These are phyloP conservation scores for Colletotrichum brevisporum DNA, from an alignment of 2,329 filamentous ascomycete genomes.

Conservation along the genomic window DNA sequence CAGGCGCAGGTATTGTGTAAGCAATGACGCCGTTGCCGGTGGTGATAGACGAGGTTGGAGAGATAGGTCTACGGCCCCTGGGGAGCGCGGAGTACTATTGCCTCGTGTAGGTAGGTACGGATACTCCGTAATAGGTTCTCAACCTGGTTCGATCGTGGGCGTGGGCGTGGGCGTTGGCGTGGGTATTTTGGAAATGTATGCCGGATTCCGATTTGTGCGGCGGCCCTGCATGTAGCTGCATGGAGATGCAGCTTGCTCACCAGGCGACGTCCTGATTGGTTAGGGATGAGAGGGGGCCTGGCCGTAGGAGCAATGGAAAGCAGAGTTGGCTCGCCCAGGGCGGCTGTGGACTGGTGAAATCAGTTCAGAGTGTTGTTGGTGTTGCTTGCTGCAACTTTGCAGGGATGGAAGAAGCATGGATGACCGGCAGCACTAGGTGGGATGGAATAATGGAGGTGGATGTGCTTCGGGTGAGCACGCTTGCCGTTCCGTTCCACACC, in stretches of 20 bases:
- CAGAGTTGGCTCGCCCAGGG: conserved; percentile 9
- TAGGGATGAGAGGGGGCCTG: conserved; percentile 1
- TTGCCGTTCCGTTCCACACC: too few species aligned
- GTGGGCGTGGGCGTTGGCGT: conserved; percentile 9
- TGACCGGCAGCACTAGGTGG: too few species aligned
- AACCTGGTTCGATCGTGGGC: too few species aligned
- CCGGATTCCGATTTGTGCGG: conserved; percentile 24
- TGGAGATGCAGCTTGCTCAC: conserved; percentile 1
- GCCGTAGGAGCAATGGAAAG: background rate
- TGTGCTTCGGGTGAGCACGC: too few species aligned
- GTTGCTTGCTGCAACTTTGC: background rate
- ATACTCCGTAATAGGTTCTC: too few species aligned
- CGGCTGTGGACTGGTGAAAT: background rate
- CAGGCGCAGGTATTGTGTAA: background rate
- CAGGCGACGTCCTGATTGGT: conserved; percentile 21
- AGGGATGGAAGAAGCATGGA: background rate
- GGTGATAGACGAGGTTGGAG: conserved; percentile 10
- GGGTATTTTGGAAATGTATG: conserved; percentile 28
- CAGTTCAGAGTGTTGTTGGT: background rate
- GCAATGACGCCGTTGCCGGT: conserved; percentile 1
- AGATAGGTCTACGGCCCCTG: conserved; percentile 5
- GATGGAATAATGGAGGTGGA: too few species aligned
- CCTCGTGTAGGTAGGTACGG: too few species aligned
- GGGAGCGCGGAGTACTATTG: too few species aligned
- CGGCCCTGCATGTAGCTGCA: conserved; percentile 37